Conservation (phyloP, 192 early-diverging fungal species). For the Backusella australiensis region DNA sequence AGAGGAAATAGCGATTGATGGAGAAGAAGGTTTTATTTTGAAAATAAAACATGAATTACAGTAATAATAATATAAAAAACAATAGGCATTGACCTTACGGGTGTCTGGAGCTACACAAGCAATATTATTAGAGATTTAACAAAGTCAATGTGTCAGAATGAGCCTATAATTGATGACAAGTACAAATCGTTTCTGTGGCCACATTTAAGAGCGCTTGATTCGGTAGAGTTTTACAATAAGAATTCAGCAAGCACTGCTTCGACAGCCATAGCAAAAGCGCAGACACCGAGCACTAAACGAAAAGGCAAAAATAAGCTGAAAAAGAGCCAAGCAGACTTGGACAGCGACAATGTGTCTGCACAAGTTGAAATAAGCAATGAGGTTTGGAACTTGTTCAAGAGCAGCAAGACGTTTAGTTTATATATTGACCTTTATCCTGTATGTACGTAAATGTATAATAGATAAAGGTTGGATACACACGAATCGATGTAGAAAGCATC, state of each 20-base stretch:
- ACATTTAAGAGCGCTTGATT: not conserved
- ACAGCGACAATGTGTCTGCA: not conserved
- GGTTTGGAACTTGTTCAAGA: not conserved
- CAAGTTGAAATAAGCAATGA: not conserved
- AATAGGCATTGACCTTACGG: constrained; percentile 8
- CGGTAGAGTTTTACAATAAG: not conserved
- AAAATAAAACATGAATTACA: not conserved
- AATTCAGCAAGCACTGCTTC: not conserved
- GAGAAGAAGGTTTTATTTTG: constrained; percentile 1
- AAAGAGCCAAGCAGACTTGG: not conserved
- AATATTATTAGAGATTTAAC: not conserved
- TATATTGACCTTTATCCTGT: not conserved
- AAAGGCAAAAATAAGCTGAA: not conserved
- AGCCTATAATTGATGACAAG: not conserved
- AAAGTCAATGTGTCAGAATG: not conserved
- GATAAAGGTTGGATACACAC: not conserved
- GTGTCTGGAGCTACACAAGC: constrained; percentile 7
- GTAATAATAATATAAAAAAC: too few species aligned
- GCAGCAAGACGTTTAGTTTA: not conserved
- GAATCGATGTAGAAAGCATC: not conserved
- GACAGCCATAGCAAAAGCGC: not conserved
- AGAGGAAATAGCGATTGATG: constrained; percentile 30
- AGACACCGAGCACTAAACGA: not conserved
- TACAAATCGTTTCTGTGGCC: constrained; percentile 24
- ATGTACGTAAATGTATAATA: too few species aligned